These are phyloP conservation scores for Glarea lozoyensis DNA, from an alignment of 495 filamentous ascomycete species.

Conservation along the genomic window DNA sequence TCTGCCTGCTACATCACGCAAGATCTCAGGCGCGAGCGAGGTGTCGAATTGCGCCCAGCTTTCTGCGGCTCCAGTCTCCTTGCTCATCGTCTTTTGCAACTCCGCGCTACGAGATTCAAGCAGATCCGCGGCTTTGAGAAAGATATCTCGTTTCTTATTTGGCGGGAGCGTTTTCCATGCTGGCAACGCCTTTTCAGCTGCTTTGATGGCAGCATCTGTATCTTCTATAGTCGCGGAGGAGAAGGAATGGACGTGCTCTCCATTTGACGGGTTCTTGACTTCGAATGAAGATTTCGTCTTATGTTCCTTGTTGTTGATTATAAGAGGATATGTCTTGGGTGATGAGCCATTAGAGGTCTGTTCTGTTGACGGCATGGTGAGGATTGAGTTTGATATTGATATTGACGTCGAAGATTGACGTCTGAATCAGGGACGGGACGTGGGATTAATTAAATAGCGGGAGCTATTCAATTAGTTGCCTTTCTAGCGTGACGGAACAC, in stretches of 20 bases:
- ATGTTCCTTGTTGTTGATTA: conserved; percentile 10
- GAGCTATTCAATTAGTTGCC: too few relatives aligned
- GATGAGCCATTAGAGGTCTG: too few relatives aligned
- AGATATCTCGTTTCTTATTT: conserved; percentile 55
- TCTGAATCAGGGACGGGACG: too few relatives aligned
- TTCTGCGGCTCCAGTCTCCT: conserved; percentile 57
- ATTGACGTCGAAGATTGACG: too few relatives aligned
- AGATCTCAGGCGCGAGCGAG: conserved; percentile 42
- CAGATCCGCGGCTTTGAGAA: conserved; percentile 62
- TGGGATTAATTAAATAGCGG: too few relatives aligned
- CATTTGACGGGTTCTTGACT: conserved; percentile 55
- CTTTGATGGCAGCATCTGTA: conserved; percentile 49
- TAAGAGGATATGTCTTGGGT: conserved; percentile 10
- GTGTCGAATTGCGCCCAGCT: conserved; percentile 57
- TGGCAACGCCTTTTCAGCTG: conserved; percentile 60
- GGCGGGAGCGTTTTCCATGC: conserved; percentile 60
- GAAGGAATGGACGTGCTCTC: conserved; percentile 49
- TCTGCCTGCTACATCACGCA: conserved; percentile 64
- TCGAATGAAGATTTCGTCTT: conserved; percentile 23
- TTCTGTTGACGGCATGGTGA: conserved; percentile 1
- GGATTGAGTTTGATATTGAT: too few relatives aligned
- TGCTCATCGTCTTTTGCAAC: conserved; percentile 47
- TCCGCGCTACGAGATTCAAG: conserved; percentile 56
- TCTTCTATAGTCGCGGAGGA: conserved; percentile 55
- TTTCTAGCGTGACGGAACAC: too few relatives aligned